phyloP scores from a whole-genome alignment of 2,329 filamentous ascomycete genomes.

The Fusarium musae region DNA sequence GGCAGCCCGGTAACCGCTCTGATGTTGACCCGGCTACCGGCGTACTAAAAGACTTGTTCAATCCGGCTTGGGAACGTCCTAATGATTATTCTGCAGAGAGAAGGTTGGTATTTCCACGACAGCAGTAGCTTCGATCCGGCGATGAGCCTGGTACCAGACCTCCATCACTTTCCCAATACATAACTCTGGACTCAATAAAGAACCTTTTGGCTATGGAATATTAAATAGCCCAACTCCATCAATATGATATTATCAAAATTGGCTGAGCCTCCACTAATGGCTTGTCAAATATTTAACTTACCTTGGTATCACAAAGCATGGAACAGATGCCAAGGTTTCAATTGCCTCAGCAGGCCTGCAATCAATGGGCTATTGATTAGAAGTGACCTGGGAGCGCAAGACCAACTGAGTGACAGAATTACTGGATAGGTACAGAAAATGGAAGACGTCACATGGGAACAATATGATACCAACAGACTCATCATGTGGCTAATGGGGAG shows the following conservation, averaged over 20 bases:
- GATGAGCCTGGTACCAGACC: background rate
- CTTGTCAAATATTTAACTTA: background rate
- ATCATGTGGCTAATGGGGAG: background rate
- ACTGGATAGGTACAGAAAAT: too few species aligned
- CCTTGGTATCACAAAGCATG: background rate
- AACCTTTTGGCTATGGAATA: background rate
- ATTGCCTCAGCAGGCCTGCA: background rate
- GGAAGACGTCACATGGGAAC: too few species aligned
- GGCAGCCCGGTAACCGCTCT: background rate
- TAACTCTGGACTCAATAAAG: background rate
- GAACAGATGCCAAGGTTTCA: background rate
- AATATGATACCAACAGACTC: too few species aligned
- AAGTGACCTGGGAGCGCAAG: background rate
- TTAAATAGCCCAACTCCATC: background rate
- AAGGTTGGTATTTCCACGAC: background rate
- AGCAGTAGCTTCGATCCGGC: background rate
- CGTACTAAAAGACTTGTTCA: background rate
- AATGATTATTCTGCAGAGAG: rapidly evolving
- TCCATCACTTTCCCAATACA: too few species aligned
- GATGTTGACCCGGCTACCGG: background rate
- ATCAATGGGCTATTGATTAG: background rate
- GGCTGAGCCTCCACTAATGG: background rate
- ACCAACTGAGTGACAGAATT: background rate
- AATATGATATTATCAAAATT: background rate
- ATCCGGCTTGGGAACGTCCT: background rate